phyloP scores from a whole-genome alignment of 169 alveolate species.

The Cryptosporidium xiaoi region DNA sequence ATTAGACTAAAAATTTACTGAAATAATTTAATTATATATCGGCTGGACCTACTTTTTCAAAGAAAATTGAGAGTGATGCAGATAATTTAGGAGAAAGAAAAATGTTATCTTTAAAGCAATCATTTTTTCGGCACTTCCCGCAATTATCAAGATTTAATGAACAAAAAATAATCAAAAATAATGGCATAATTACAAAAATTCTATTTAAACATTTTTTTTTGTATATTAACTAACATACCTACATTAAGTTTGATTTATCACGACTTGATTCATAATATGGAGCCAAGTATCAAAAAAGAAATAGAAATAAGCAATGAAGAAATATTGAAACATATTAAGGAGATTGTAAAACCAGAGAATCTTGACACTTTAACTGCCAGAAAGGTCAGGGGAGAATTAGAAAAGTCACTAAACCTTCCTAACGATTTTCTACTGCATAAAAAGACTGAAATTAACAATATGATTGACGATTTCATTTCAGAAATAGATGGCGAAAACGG shows the following conservation, averaged over 20 bases:
- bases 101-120: too few species aligned
- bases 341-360: conserved; percentile 30
- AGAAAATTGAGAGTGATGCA: neutral
- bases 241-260: too few species aligned
- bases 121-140: too few species aligned
- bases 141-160: too few species aligned
- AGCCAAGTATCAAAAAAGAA: too few species aligned
- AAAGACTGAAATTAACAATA: conserved; percentile 27
- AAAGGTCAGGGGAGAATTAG: conserved; percentile 69
- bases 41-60: neutral
- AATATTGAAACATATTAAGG: neutral
- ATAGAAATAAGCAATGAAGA: neutral
- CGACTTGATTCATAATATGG: too few species aligned
- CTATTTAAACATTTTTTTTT: too few species aligned
- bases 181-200: too few species aligned
- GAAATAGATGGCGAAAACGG: conserved; percentile 2
- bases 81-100: too few species aligned
- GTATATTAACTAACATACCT: too few species aligned
- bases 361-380: conserved; percentile 49
- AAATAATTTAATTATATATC: neutral
- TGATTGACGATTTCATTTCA: conserved; percentile 19
- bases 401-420: conserved; percentile 20
- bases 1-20: neutral
- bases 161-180: too few species aligned
- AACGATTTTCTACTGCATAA: conserved; percentile 11